Conservation (phyloP, 768 basidiomycete genomes). For the Calocera viscosa region DNA sequence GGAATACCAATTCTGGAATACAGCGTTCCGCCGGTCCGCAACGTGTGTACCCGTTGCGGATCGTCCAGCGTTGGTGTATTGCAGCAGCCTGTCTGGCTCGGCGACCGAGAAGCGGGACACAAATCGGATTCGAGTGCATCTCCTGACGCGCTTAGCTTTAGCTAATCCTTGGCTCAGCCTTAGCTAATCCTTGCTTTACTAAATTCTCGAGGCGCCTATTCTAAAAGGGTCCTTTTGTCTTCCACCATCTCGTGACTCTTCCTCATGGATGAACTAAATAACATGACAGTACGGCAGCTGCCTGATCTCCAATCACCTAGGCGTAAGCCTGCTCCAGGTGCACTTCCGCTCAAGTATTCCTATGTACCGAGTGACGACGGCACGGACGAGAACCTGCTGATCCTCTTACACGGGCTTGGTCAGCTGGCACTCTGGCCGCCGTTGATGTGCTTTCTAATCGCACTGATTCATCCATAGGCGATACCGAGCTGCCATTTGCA, state of each 20-base stretch:
- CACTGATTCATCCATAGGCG: constrained; percentile 38
- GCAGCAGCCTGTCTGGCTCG: too few relatives aligned
- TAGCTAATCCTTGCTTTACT: too few relatives aligned
- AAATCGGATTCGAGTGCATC: too few relatives aligned
- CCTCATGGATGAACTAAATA: not conserved
- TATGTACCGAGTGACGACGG: constrained; percentile 71
- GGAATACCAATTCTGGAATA: too few relatives aligned
- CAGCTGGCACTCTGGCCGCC: constrained; percentile 17
- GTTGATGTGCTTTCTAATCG: not conserved
- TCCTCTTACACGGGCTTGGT: constrained; percentile 82
- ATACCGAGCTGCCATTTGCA: constrained; percentile 64
- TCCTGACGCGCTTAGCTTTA: too few relatives aligned
- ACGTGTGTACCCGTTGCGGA: too few relatives aligned
- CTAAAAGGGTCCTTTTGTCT: too few relatives aligned
- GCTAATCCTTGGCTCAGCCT: too few relatives aligned
- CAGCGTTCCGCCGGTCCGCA: too few relatives aligned
- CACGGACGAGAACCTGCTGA: constrained; percentile 70
- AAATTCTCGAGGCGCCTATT: too few relatives aligned
- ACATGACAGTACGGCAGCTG: not conserved
- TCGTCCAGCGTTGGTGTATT: too few relatives aligned
- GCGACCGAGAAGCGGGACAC: too few relatives aligned
- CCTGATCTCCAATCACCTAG: not conserved
- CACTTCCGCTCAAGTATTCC: constrained; percentile 32
- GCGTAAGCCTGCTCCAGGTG: constrained; percentile 11
- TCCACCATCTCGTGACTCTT: not conserved